phyloP scores from a whole-genome alignment of 2,329 filamentous ascomycete genomes.

The Fusarium sp. region DNA sequence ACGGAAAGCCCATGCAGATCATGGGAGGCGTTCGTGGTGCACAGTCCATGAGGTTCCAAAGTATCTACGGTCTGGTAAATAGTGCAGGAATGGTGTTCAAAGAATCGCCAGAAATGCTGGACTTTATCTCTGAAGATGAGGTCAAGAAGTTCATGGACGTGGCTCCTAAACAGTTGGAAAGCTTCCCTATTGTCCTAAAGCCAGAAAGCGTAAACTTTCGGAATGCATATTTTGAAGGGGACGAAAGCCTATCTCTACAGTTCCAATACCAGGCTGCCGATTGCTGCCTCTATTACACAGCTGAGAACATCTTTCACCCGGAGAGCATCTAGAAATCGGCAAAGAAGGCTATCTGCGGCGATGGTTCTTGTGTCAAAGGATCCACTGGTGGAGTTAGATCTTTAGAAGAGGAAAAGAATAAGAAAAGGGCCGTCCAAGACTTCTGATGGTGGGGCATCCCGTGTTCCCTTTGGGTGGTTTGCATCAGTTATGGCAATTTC shows the following conservation, averaged over 20 bases:
- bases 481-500: no score
- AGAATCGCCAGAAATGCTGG: background rate
- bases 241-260: conserved; percentile 7
- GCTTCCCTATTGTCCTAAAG: background rate
- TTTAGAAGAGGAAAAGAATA: no score
- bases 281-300: conserved; percentile 18
- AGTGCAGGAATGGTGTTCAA: no score
- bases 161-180: background rate
- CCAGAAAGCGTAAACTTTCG: conserved; percentile 2
- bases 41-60: no score
- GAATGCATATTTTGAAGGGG: conserved; percentile 7
- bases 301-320: background rate
- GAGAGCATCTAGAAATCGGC: background rate
- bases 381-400: background rate
- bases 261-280: conserved; percentile 29
- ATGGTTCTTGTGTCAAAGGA: background rate
- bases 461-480: no score
- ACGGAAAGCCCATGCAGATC: no score
- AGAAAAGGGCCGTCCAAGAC: no score
- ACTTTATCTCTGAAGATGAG: background rate
- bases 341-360: background rate
- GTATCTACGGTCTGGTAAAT: no score
- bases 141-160: background rate
- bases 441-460: no score
- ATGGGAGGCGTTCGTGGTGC: no score